Conservation (phyloP, 2,329 filamentous ascomycete species). For the Zymoseptoria crescenta region DNA sequence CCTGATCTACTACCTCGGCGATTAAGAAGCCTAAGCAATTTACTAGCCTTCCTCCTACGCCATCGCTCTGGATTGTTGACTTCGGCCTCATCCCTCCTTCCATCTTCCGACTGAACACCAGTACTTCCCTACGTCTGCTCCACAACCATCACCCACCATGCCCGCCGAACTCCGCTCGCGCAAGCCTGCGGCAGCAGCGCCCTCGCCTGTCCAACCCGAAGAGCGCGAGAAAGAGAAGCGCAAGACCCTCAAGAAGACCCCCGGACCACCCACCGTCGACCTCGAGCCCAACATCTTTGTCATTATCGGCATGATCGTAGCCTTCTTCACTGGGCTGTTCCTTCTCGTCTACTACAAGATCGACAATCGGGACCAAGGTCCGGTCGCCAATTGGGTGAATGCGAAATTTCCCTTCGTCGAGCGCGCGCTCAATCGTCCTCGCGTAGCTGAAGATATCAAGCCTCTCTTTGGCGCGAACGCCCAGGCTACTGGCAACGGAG, state of each 20-base stretch:
- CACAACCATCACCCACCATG: slow-evolving; percentile 5
- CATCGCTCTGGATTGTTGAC: neutral
- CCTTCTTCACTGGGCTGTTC: slow-evolving; percentile 2
- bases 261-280: slow-evolving; percentile 3
- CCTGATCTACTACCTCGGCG: neutral
- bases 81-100: neutral
- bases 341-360: slow-evolving; percentile 16
- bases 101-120: neutral
- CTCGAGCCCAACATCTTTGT: slow-evolving; percentile 19
- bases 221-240: slow-evolving; percentile 2
- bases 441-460: neutral
- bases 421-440: slow-evolving; percentile 7
- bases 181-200: slow-evolving; percentile 6
- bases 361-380: slow-evolving; percentile 16
- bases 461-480: slow-evolving; percentile 12
- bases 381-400: slow-evolving; percentile 16
- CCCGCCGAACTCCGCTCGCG: slow-evolving; percentile 12
- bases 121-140: neutral
- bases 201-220: neutral
- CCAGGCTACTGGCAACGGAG: slow-evolving; percentile 2
- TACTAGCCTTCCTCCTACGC: neutral
- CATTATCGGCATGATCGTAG: slow-evolving; percentile 3
- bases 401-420: slow-evolving; percentile 14
- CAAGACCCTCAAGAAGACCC: slow-evolving; percentile 3
- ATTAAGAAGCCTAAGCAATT: neutral